Evolutionary conservation across 1,284 basidiomycete genomes (phyloP).

Genomic region (Schizopora paradoxa): DNA sequence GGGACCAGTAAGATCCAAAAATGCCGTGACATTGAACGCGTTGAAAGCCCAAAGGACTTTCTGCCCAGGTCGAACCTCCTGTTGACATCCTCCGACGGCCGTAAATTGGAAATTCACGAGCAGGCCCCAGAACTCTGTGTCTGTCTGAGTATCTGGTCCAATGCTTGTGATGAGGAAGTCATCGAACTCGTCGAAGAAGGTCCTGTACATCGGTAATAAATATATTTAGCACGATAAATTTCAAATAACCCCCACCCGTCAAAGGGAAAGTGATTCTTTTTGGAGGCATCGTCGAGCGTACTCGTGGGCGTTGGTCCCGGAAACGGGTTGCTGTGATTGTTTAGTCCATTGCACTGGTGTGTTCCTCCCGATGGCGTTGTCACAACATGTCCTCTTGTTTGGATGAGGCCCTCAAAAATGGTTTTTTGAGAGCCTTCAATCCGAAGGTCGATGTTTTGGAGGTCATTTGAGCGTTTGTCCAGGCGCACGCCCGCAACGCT

Average conservation of each 20-base stretch:
- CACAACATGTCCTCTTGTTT: conserved; percentile 35
- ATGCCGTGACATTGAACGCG: conserved; percentile 12
- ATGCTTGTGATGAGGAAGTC: conserved; percentile 26
- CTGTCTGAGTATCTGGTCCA: conserved; percentile 16
- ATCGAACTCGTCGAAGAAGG: conserved; percentile 21
- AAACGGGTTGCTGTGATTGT: conserved; percentile 28
- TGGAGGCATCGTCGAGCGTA: conserved; percentile 24
- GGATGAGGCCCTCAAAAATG: conserved; percentile 34
- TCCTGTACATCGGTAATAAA: conserved; percentile 9
- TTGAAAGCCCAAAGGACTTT: conserved; percentile 24
- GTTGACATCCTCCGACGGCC: conserved; percentile 25
- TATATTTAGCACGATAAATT: conserved; percentile 8
- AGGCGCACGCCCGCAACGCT: neutral
- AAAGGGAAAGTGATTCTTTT: conserved; percentile 17
- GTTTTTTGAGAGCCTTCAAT: conserved; percentile 35
- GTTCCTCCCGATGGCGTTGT: conserved; percentile 33
- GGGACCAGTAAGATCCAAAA: conserved; percentile 5
- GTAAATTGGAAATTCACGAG: conserved; percentile 23
- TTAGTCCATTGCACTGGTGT: conserved; percentile 39
- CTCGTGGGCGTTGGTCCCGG: conserved; percentile 36
- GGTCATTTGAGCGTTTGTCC: neutral
- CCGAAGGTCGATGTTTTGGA: conserved; percentile 30
- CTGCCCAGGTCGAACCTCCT: conserved; percentile 18
- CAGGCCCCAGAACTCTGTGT: conserved; percentile 22
- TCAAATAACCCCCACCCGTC: conserved; percentile 20